A percentile compares a stretch with the other conserved stretches of the same genome.
Evolutionary conservation across 2,329 filamentous ascomycete species (phyloP).

Genomic region (Pseudogymnoascus sp.): DNA sequence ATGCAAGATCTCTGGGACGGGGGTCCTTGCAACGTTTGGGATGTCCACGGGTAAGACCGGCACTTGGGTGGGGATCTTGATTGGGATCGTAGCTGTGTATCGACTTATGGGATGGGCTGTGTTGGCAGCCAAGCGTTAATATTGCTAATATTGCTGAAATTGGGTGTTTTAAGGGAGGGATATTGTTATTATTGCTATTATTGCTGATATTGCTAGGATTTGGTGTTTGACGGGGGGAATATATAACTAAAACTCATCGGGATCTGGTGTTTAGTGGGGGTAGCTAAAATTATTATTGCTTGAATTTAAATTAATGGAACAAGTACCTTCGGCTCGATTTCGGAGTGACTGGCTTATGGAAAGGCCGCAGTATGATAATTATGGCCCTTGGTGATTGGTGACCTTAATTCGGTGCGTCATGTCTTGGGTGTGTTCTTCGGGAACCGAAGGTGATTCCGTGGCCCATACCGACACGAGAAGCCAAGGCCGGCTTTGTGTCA

Average conservation of each 20-base stretch:
- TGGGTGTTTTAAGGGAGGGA: neutral
- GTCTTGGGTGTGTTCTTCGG: neutral
- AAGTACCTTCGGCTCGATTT: neutral
- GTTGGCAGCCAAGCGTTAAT: slow-evolving; percentile 33
- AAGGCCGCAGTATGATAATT: neutral
- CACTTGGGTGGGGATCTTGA: slow-evolving; percentile 67
- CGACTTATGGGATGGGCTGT: slow-evolving; percentile 59
- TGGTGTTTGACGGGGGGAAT: neutral
- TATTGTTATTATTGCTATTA: slow-evolving; percentile 16
- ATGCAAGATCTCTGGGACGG: slow-evolving; percentile 63
- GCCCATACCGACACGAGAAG: neutral
- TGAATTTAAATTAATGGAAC: neutral
- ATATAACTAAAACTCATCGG: neutral
- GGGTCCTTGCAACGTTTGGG: slow-evolving; percentile 61
- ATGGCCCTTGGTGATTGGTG: neutral
- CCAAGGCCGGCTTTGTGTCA: neutral
- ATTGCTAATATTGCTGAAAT: slow-evolving; percentile 13
- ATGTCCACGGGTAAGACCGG: slow-evolving; percentile 56
- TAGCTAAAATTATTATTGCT: neutral
- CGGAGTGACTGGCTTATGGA: neutral
- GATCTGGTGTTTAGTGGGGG: neutral
- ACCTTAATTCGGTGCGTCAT: neutral
- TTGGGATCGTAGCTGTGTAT: slow-evolving; percentile 69
- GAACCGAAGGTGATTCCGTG: neutral
- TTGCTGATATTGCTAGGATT: slow-evolving; percentile 13